phyloP scores from a whole-genome alignment of 2,329 filamentous ascomycete genomes.

The Apiospora malaysiana region DNA sequence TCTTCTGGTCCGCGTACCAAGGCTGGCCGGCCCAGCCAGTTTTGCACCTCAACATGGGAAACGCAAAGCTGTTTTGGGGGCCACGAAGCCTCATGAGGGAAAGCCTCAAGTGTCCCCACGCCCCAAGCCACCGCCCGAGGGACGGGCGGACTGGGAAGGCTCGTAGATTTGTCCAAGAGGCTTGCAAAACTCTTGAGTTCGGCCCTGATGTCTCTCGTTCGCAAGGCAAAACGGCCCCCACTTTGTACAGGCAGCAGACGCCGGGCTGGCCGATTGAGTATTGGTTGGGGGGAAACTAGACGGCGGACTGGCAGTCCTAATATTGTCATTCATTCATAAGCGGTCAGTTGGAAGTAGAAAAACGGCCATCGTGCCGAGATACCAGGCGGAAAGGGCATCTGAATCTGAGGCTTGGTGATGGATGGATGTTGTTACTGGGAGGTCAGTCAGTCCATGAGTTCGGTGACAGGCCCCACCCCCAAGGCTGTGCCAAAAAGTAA shows the following conservation, averaged over 20 bases:
- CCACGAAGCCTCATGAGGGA: background rate
- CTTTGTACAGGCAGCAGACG: background rate
- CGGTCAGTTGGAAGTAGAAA: background rate
- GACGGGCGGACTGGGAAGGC: background rate
- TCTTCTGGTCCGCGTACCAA: background rate
- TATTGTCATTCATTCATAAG: background rate
- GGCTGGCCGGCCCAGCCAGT: background rate
- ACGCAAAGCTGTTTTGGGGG: background rate
- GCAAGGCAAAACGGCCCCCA: background rate
- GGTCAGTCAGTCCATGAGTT: background rate
- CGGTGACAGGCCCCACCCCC: background rate
- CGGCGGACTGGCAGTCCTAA: background rate
- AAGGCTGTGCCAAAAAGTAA: background rate
- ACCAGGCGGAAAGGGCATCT: background rate
- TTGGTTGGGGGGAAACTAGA: background rate
- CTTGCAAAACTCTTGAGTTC: background rate
- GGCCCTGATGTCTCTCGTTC: background rate
- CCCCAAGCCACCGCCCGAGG: background rate
- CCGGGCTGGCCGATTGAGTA: background rate
- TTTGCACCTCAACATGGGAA: background rate
- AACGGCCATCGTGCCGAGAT: background rate
- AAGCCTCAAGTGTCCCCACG: background rate
- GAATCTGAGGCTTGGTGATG: background rate
- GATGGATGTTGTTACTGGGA: background rate
- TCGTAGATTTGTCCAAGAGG: background rate